Evolutionary conservation across 345 rosid species (phyloP).

Genomic region (Conringia planisiliqua): DNA sequence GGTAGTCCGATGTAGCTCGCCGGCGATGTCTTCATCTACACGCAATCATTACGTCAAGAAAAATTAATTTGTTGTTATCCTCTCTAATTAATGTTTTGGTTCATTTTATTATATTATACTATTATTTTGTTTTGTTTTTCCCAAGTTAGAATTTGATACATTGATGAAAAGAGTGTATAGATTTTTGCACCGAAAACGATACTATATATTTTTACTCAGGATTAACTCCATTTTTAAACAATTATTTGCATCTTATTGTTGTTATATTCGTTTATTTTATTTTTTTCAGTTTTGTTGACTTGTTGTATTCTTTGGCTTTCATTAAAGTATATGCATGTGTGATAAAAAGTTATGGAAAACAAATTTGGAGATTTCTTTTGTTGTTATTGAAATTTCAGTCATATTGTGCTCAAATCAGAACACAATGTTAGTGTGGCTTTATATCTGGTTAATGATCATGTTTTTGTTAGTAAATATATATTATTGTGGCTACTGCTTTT

Average conservation of each 20-base stretch:
- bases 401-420: not conserved
- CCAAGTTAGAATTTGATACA: slow-evolving; percentile 16
- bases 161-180: slow-evolving; percentile 20
- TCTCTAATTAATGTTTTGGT: slow-evolving; percentile 4
- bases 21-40: slow-evolving; percentile 38
- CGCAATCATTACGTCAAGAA: slow-evolving; percentile 22
- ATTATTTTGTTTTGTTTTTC: not conserved
- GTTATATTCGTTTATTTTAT: not conserved
- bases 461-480: not conserved
- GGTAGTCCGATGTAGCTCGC: slow-evolving; percentile 29
- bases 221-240: not conserved
- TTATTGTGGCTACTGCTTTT: not conserved
- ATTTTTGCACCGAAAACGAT: slow-evolving; percentile 21
- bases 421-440: not conserved
- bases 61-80: not conserved
- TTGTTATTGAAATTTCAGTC: not conserved
- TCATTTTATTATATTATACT: not conserved
- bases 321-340: not conserved
- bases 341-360: not conserved
- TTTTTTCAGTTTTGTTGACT: not conserved
- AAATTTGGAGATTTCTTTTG: not conserved
- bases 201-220: not conserved
- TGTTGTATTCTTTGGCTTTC: not conserved
- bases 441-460: not conserved
- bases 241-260: not conserved